Base-by-base conservation (phyloP, 305 asterid species). In the Fraxinus angustifolia region DNA sequence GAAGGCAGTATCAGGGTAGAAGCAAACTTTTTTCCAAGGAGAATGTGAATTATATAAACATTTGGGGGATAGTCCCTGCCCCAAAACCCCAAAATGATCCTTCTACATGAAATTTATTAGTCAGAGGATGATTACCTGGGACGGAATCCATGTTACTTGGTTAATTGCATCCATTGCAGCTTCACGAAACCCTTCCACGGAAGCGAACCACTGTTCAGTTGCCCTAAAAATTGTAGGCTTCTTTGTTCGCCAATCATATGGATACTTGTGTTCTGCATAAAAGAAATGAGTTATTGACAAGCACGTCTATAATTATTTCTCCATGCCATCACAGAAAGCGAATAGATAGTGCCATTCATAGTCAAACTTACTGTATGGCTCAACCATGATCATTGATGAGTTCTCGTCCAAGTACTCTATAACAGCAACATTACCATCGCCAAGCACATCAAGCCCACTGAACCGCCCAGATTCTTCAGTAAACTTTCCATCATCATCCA, bases 171-270 rank as follows among this genome's bases (percentile, higher is more conserved):
- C 91, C 93, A 96, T 93, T 28, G 94, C 97, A 86, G 97, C 92
- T 83, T 86, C 82, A 74, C 99, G 97, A 71, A 96, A 96, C 81
- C 98, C 98, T 86, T 94, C 99, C 78, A 96, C 97, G 28, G 99
- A 96, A 78, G 99, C 99, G 90, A 96, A 96, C 99, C 99, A 96
- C 83, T 96, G 99, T 86, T 94, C 99, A 62, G 99, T 96, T 53
- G 97, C 98, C 91, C 99, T 94, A 87, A 96, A 93, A 83, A 96
- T 96, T 4, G 99, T 96, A 80, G 99, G 99, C 88, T 94, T 91
- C 90, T 94, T 96, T 14, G 98, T 93, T 86, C 99, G 89, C 99
- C 99, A 96, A 84, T 96, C 99, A 84, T 96, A 96, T 38, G 98
- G 99, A 87, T 96, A 96, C 91, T 96, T 96, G 93, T 96, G 99